Conservation (phyloP, 768 basidiomycete genomes). For the Coprinopsis cinerea region DNA sequence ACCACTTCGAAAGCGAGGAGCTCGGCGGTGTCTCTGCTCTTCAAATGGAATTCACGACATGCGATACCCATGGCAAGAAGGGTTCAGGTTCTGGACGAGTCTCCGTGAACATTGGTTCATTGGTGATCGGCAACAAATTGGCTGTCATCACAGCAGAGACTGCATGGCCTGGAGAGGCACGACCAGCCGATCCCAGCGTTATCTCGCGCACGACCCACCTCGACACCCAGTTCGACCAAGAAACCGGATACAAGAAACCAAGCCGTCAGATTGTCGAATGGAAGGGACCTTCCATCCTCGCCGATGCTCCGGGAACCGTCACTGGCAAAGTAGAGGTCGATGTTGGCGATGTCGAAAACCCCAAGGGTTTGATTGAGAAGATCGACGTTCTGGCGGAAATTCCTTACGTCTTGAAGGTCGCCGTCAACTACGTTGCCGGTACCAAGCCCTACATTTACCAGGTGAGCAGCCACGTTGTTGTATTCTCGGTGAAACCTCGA, state of each 20-base stretch:
- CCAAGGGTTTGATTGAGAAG: constrained; percentile 81
- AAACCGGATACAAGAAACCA: constrained; percentile 80
- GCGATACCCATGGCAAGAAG: constrained; percentile 67
- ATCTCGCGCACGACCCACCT: constrained; percentile 65
- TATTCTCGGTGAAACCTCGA: constrained; percentile 10
- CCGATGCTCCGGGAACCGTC: constrained; percentile 45
- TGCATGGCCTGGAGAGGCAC: constrained; percentile 59
- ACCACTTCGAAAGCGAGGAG: constrained; percentile 74
- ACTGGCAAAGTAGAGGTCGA: constrained; percentile 52
- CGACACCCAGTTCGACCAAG: constrained; percentile 55
- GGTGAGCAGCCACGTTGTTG: no score
- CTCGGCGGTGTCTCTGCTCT: constrained; percentile 77
- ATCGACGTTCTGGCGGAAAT: constrained; percentile 95
- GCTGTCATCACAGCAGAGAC: constrained; percentile 76
- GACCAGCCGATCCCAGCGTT: constrained; percentile 31
- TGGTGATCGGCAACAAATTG: constrained; percentile 78
- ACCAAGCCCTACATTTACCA: constrained; percentile 95
- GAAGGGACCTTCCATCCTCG: constrained; percentile 61
- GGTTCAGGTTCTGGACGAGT: constrained; percentile 80
- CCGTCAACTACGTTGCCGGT: constrained; percentile 88
- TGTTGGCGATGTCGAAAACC: constrained; percentile 50
- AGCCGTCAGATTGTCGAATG: constrained; percentile 67
- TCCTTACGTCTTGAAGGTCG: constrained; percentile 85
- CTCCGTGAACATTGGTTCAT: constrained; percentile 77
- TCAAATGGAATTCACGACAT: constrained; percentile 95